phyloP scores from a whole-genome alignment of 306 rosid species.

The Medicago ruthenica region DNA sequence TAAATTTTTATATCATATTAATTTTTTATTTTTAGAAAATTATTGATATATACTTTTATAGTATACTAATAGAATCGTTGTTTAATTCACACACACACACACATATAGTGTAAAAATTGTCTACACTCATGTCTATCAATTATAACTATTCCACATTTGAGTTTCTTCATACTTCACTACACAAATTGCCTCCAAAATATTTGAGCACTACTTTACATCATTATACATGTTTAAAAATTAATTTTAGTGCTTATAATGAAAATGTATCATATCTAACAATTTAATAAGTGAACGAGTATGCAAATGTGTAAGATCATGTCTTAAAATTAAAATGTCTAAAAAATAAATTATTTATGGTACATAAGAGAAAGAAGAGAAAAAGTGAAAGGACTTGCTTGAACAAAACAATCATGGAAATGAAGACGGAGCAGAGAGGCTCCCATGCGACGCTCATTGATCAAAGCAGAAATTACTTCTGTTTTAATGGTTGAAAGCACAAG shows the following conservation, averaged over 20 bases:
- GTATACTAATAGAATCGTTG: too few species aligned
- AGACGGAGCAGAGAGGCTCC: slow-evolving; percentile 88
- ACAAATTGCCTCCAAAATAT: not conserved
- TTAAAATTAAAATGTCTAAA: not conserved
- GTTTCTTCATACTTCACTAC: too few species aligned
- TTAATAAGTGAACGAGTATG: not conserved
- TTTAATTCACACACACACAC: too few species aligned
- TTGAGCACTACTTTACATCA: not conserved
- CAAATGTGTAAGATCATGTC: not conserved
- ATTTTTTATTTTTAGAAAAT: too few species aligned
- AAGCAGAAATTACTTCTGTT: slow-evolving; percentile 50
- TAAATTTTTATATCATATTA: too few species aligned
- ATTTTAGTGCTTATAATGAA: not conserved
- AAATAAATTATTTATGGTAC: not conserved
- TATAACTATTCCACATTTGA: too few species aligned
- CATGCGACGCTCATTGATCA: slow-evolving; percentile 69
- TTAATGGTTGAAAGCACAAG: slow-evolving; percentile 62
- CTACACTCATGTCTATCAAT: too few species aligned
- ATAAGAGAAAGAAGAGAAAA: not conserved
- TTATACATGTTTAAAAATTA: not conserved
- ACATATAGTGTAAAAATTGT: too few species aligned
- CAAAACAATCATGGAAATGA: slow-evolving; percentile 90
- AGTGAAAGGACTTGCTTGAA: slow-evolving; percentile 63
- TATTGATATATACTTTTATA: too few species aligned
- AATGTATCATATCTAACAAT: too few species aligned